These are phyloP conservation scores for Xylariaceae sp. DNA, from an alignment of 2,329 filamentous ascomycete species.

Conservation along the genomic window DNA sequence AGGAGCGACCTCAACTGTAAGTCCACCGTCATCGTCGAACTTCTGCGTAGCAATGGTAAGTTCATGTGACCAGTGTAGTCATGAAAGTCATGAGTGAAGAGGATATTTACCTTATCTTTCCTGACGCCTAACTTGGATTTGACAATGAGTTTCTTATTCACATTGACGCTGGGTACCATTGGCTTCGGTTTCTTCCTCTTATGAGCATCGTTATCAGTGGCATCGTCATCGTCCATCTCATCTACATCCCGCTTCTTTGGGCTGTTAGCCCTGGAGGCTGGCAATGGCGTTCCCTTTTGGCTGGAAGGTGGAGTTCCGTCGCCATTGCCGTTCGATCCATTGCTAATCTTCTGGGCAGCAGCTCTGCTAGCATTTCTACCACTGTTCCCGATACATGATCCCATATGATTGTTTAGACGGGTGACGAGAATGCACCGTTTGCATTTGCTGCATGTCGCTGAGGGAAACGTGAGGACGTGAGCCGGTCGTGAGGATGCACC, in stretches of 20 bases:
- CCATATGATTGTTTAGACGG: constrained; percentile 63
- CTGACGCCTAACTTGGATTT: constrained; percentile 46
- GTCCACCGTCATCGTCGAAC: constrained; percentile 35
- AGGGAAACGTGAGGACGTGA: constrained; percentile 59
- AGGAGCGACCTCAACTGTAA: constrained; percentile 37
- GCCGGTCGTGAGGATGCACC: constrained; percentile 41
- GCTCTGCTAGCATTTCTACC: constrained; percentile 57
- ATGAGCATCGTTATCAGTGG: constrained; percentile 44
- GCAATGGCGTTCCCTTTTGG: constrained; percentile 56
- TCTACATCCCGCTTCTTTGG: constrained; percentile 54
- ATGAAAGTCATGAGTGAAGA: constrained; percentile 39
- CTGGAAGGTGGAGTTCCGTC: constrained; percentile 57
- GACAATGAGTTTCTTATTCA: constrained; percentile 53
- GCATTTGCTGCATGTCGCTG: constrained; percentile 62
- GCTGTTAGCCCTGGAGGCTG: constrained; percentile 48
- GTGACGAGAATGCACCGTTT: constrained; percentile 61
- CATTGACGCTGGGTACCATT: constrained; percentile 31
- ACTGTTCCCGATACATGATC: constrained; percentile 61
- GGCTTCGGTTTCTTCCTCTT: constrained; percentile 57
- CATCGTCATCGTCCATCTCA: constrained; percentile 49
- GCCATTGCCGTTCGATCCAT: constrained; percentile 41
- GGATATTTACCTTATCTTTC: constrained; percentile 51
- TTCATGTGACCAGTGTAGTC: constrained; percentile 40
- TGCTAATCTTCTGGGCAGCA: constrained; percentile 58
- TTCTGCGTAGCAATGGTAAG: constrained; percentile 20